Conservation (phyloP, 371 early-diverging fungal genomes). For the Mucor piriformis region DNA sequence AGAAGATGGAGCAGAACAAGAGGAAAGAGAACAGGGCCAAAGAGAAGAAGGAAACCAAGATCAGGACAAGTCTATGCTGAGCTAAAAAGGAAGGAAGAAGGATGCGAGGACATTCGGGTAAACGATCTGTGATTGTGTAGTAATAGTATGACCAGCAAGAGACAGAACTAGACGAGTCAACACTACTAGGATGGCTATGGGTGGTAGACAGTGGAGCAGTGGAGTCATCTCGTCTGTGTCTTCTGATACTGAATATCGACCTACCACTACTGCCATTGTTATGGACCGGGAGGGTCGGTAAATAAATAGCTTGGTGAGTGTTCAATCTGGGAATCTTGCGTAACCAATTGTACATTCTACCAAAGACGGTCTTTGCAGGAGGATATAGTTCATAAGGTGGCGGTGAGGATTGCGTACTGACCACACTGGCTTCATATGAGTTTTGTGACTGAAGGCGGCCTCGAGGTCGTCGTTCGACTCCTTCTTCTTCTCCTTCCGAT, state of each 20-base stretch:
- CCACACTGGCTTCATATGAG: constrained; percentile 38
- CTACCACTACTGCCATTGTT: constrained; percentile 16
- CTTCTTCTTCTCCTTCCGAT: constrained; percentile 15
- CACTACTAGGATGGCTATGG: constrained; percentile 14
- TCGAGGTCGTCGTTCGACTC: not conserved
- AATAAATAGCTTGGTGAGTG: constrained; percentile 47
- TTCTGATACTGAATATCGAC: constrained; percentile 21
- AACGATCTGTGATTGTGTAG: constrained; percentile 12
- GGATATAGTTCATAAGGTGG: constrained; percentile 56
- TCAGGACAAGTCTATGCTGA: constrained; percentile 28
- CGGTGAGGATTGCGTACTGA: constrained; percentile 49
- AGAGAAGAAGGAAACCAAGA: constrained; percentile 34
- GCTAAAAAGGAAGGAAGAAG: constrained; percentile 35
- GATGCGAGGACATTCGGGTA: constrained; percentile 28
- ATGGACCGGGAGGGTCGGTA: constrained; percentile 32
- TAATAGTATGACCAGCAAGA: constrained; percentile 38
- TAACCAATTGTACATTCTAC: constrained; percentile 49
- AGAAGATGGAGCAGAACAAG: constrained; percentile 43
- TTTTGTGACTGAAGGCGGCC: constrained; percentile 3
- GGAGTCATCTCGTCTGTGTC: constrained; percentile 5
- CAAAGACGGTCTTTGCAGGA: constrained; percentile 43
- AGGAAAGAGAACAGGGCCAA: constrained; percentile 38
- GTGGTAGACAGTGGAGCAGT: not conserved
- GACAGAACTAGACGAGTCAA: constrained; percentile 25
- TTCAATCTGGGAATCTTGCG: constrained; percentile 46